phyloP scores from a whole-genome alignment of 164 flowering plant species.

The Vitis riparia region DNA sequence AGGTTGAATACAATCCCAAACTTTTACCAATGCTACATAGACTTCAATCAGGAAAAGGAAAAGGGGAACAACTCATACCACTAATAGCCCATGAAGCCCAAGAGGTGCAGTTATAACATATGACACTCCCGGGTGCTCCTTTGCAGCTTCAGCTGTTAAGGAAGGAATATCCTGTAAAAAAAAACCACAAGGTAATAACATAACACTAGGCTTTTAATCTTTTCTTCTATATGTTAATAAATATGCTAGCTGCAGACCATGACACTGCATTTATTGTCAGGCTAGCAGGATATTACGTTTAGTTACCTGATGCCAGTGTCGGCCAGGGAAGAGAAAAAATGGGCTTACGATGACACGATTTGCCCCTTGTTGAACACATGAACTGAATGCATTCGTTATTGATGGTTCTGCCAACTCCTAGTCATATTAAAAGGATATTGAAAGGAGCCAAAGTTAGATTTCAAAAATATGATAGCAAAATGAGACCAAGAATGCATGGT shows the following conservation, averaged over 20 bases:
- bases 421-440: not conserved
- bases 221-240: not conserved
- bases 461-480: constrained; percentile 4
- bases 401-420: constrained; percentile 93
- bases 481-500: not conserved
- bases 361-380: constrained; percentile 80
- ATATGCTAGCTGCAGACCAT: too few species aligned
- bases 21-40: not conserved
- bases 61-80: constrained; percentile 44
- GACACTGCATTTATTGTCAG: not conserved
- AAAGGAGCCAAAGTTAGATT: not conserved
- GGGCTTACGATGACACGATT: constrained; percentile 83
- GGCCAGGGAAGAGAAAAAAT: constrained; percentile 90
- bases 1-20: not conserved
- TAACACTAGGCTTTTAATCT: not conserved
- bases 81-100: constrained; percentile 77
- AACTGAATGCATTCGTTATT: constrained; percentile 65
- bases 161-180: constrained; percentile 79
- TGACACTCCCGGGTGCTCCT: constrained; percentile 69
- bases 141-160: constrained; percentile 91
- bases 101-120: constrained; percentile 89
- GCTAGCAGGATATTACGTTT: not conserved
- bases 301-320: constrained; percentile 89
- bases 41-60: not conserved
- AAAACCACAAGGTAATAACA: not conserved